phyloP scores from a whole-genome alignment of 2,329 filamentous ascomycete genomes.

The Venturia effusa region DNA sequence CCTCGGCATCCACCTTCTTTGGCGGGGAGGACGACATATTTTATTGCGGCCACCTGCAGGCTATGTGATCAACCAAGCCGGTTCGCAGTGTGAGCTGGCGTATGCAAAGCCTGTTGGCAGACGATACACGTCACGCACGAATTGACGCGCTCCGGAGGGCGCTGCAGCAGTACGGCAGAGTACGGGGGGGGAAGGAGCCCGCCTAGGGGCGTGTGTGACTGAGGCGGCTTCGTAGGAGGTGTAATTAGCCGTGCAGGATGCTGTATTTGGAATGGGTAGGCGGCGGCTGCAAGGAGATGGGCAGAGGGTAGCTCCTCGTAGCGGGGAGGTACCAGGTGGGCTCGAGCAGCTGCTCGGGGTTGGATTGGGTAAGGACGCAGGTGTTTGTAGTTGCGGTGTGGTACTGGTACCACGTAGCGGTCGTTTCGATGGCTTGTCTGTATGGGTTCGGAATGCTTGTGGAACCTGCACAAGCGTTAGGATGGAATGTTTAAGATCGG shows the following conservation, averaged over 20 bases:
- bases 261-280: background rate
- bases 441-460: background rate
- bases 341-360: background rate
- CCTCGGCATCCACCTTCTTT: conserved; percentile 81
- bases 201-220: background rate
- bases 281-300: background rate
- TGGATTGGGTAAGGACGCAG: background rate
- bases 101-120: conserved; percentile 14
- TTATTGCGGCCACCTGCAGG: conserved; percentile 53
- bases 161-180: conserved; percentile 1
- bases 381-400: conserved; percentile 3
- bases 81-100: conserved; percentile 32
- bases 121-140: conserved; percentile 11
- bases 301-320: background rate
- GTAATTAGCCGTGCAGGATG: background rate
- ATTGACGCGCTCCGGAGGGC: conserved; percentile 7
- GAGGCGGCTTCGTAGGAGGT: background rate
- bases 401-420: conserved; percentile 1
- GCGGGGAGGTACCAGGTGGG: background rate
- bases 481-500: background rate
- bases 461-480: background rate
- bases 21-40: conserved; percentile 87
- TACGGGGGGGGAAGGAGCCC: background rate
- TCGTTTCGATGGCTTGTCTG: background rate
- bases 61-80: conserved; percentile 15